Conservation (phyloP, 306 rosid genomes). For the Sphenostylis stenocarpa region DNA sequence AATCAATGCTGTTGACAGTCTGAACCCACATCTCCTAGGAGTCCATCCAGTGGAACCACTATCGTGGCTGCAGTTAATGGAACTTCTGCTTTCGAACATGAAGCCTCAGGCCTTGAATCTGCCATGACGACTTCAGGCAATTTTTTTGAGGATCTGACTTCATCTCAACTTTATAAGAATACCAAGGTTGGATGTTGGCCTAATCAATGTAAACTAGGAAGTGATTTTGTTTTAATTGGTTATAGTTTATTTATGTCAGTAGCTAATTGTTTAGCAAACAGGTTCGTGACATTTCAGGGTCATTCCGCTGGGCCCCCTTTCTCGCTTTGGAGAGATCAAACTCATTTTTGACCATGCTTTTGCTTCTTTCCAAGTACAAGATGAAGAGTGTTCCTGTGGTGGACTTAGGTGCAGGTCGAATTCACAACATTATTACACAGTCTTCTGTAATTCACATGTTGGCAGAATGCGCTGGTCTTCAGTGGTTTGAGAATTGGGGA, state of each 20-base stretch:
- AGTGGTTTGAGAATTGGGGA: conserved; percentile 97
- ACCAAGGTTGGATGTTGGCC: conserved; percentile 53
- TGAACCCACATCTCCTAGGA: conserved; percentile 66
- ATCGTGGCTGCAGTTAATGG: conserved; percentile 49
- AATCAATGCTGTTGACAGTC: conserved; percentile 51
- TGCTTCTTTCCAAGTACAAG: conserved; percentile 86
- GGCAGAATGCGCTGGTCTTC: conserved; percentile 90
- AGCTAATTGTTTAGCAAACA: conserved; percentile 38
- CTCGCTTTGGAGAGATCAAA: conserved; percentile 78
- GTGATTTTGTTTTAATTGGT: not conserved
- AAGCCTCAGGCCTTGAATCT: conserved; percentile 45
- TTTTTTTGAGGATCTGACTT: conserved; percentile 80
- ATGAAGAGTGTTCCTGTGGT: conserved; percentile 86
- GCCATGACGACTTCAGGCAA: conserved; percentile 66
- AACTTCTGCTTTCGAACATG: conserved; percentile 33
- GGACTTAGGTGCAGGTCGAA: conserved; percentile 72
- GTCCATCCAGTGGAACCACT: conserved; percentile 51
- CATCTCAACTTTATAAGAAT: conserved; percentile 73
- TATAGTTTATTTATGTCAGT: not conserved
- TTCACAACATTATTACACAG: conserved; percentile 77
- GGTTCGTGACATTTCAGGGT: conserved; percentile 88
- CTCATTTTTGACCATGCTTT: conserved; percentile 85
- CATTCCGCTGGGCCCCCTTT: conserved; percentile 95
- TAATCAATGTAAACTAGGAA: not conserved
- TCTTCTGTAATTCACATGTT: conserved; percentile 82